Evolutionary conservation across 768 basidiomycete species (phyloP).

Genomic region (Leucocoprinus sp.): DNA sequence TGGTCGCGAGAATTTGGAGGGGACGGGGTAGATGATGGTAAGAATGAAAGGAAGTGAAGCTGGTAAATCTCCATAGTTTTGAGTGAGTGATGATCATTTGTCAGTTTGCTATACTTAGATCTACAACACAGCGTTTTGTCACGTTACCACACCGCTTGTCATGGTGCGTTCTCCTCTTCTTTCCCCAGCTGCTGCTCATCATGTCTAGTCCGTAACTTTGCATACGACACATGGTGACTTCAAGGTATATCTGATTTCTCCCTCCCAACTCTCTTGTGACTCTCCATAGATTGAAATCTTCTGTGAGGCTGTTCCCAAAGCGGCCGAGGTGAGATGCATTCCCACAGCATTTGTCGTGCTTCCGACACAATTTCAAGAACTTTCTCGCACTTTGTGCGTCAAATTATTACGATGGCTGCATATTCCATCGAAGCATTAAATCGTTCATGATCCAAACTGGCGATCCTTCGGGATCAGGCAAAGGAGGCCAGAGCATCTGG

Average conservation of each 20-base stretch:
- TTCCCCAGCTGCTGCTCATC: neutral
- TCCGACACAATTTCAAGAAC: slow-evolving; percentile 47
- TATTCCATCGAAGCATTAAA: slow-evolving; percentile 94
- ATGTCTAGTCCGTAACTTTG: slow-evolving; percentile 78
- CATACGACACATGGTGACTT: slow-evolving; percentile 93
- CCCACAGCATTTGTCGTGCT: slow-evolving; percentile 9
- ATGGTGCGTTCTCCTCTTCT: slow-evolving; percentile 22
- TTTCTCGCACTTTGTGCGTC: slow-evolving; percentile 93
- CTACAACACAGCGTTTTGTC: slow-evolving; percentile 17
- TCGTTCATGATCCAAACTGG: slow-evolving; percentile 96
- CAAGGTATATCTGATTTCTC: slow-evolving; percentile 47
- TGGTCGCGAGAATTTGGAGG: too few species aligned
- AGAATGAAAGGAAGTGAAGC: slow-evolving; percentile 19
- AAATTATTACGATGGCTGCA: slow-evolving; percentile 72
- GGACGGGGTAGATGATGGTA: slow-evolving; percentile 23
- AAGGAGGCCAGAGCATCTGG: slow-evolving; percentile 97
- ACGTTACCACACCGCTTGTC: slow-evolving; percentile 15
- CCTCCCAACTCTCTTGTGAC: slow-evolving; percentile 5
- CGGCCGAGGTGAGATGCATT: slow-evolving; percentile 65
- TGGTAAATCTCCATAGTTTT: slow-evolving; percentile 1
- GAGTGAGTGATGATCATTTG: slow-evolving; percentile 7
- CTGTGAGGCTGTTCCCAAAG: slow-evolving; percentile 93
- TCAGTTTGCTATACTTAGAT: slow-evolving; percentile 12
- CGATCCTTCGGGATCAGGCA: slow-evolving; percentile 84
- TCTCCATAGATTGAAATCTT: slow-evolving; percentile 80